A percentile compares a stretch with the other conserved stretches of the same genome.
phyloP scores from a whole-genome alignment of 768 basidiomycete genomes.

The Suillus discolor region DNA sequence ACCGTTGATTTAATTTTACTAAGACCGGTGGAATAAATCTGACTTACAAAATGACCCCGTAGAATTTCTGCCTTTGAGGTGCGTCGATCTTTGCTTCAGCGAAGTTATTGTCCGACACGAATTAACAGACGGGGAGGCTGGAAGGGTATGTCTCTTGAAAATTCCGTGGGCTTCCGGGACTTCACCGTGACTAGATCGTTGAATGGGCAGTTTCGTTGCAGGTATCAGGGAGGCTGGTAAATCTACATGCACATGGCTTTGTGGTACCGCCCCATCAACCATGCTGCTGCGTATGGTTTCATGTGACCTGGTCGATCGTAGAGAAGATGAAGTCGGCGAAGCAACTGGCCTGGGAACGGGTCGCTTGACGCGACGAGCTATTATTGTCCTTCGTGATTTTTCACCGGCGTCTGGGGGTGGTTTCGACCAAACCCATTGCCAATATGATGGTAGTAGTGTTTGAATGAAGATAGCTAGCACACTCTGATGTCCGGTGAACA shows the following conservation, averaged over 20 bases:
- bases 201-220: not conserved
- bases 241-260: not conserved
- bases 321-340: not conserved
- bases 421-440: not conserved
- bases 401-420: not conserved
- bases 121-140: not conserved
- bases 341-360: not conserved
- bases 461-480: not conserved
- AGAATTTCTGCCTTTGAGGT: not conserved
- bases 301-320: not conserved
- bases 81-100: not conserved
- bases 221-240: not conserved
- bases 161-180: not conserved
- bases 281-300: no score
- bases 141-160: not conserved
- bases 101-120: not conserved
- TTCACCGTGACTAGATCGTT: not conserved
- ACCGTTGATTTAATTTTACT: not conserved
- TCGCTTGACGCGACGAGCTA: not conserved
- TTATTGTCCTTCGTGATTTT: not conserved
- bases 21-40: not conserved
- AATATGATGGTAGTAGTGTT: not conserved
- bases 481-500: not conserved
- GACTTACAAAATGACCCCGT: not conserved
- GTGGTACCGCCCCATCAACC: not conserved